Percentiles rank a stretch among this genome's conserved stretches.
Evolutionary conservation across 1,284 basidiomycete genomes (phyloP).

Genomic region (Heterobasidion irregulare): DNA sequence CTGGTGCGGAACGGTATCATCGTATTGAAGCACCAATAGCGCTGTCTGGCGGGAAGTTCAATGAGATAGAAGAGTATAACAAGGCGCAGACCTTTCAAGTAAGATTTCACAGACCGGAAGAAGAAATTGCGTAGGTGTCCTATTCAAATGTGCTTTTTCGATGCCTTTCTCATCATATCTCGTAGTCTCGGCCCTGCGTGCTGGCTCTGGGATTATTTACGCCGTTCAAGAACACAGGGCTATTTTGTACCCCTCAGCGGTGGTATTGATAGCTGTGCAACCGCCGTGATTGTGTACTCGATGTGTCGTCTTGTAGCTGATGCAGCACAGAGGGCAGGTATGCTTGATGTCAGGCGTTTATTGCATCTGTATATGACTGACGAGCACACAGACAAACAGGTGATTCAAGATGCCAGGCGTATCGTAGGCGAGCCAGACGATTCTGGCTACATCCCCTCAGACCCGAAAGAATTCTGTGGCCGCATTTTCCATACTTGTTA

Average conservation of each 20-base stretch:
- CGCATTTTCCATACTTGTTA: conserved; percentile 97
- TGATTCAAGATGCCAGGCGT: conserved; percentile 85
- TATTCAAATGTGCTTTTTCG: neutral
- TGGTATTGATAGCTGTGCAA: conserved; percentile 97
- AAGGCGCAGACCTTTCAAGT: conserved; percentile 41
- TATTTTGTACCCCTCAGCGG: conserved; percentile 96
- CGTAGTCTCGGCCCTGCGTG: conserved; percentile 89
- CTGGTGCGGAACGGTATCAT: conserved; percentile 63
- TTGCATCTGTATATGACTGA: neutral
- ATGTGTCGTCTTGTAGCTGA: conserved; percentile 91
- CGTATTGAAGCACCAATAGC: conserved; percentile 75
- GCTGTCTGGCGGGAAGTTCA: conserved; percentile 67
- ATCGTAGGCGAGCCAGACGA: conserved; percentile 80
- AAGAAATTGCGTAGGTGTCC: conserved; percentile 87
- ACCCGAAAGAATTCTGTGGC: conserved; percentile 79
- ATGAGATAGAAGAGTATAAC: conserved; percentile 38
- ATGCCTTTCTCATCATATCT: neutral
- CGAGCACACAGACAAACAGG: conserved; percentile 58
- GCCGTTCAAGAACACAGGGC: conserved; percentile 89
- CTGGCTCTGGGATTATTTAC: conserved; percentile 99
- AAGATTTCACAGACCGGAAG: conserved; percentile 83
- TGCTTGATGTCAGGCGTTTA: neutral
- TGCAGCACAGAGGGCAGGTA: conserved; percentile 67
- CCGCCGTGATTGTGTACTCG: conserved; percentile 90
- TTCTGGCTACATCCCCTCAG: conserved; percentile 76